phyloP scores from a whole-genome alignment of 768 basidiomycete genomes.

The Boletus speciosus region DNA sequence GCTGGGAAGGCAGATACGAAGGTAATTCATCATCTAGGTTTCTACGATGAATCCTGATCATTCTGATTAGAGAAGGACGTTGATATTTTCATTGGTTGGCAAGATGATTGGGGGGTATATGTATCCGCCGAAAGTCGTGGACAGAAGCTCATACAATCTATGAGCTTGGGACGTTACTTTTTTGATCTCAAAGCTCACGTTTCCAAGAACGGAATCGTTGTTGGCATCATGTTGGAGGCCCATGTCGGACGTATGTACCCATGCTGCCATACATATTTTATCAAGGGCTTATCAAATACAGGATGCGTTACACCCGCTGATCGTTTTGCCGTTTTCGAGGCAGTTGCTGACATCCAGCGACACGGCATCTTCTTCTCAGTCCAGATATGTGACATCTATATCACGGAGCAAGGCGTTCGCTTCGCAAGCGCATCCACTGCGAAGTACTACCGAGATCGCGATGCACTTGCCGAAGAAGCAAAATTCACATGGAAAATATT shows the following conservation, averaged over 20 bases:
- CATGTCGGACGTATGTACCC: slow-evolving; percentile 25
- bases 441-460: slow-evolving; percentile 19
- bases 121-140: slow-evolving; percentile 27
- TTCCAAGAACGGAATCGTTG: slow-evolving; percentile 25
- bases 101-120: slow-evolving; percentile 22
- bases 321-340: slow-evolving; percentile 27
- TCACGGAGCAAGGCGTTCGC: slow-evolving; percentile 29
- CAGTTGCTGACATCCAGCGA: slow-evolving; percentile 30
- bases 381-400: slow-evolving; percentile 22
- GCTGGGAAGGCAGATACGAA: slow-evolving; percentile 31
- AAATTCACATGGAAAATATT: slow-evolving; percentile 16
- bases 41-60: background rate
- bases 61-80: slow-evolving; percentile 22
- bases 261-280: background rate
- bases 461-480: slow-evolving; percentile 23
- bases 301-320: slow-evolving; percentile 23
- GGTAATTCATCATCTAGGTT: slow-evolving; percentile 8
- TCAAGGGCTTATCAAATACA: slow-evolving; percentile 11
- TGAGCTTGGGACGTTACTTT: slow-evolving; percentile 27
- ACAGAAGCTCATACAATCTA: slow-evolving; percentile 30
- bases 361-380: slow-evolving; percentile 26
- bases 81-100: slow-evolving; percentile 28
- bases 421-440: slow-evolving; percentile 23
- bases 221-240: slow-evolving; percentile 32
- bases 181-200: slow-evolving; percentile 30